Conservation (phyloP, 129 eudicot genomes). For the Flaveria trinervia region DNA sequence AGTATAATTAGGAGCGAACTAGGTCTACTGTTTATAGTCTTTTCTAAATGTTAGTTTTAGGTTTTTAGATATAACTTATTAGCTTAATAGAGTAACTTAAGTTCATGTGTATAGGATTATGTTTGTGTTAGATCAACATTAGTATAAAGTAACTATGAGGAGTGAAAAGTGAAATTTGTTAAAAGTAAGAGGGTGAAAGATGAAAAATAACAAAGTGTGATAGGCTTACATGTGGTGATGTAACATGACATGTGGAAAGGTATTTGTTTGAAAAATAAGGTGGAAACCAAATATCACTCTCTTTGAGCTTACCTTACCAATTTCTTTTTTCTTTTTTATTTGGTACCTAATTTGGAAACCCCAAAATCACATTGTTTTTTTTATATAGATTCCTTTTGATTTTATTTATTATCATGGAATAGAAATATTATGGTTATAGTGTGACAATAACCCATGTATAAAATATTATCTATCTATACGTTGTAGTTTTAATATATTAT, state of each 20-base stretch:
- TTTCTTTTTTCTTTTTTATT: too few relatives aligned
- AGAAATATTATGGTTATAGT: neutral
- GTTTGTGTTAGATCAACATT: neutral
- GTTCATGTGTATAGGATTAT: neutral
- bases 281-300: slow-evolving; percentile 27
- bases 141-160: neutral
- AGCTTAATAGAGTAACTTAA: neutral
- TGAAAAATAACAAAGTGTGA: slow-evolving; percentile 1
- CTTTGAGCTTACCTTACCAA: slow-evolving; percentile 22
- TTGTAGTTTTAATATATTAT: neutral
- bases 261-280: slow-evolving; percentile 13
- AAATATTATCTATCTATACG: neutral
- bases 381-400: neutral
- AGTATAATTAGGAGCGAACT: neutral
- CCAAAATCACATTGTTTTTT: neutral
- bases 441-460: neutral
- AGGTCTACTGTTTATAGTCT: neutral
- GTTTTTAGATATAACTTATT: neutral
- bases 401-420: neutral
- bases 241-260: slow-evolving; percentile 31
- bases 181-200: neutral
- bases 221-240: slow-evolving; percentile 33
- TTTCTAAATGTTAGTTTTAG: neutral
- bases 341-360: slow-evolving; percentile 4
- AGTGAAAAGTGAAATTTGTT: slow-evolving; percentile 15